Evolutionary conservation across 345 rosid species (phyloP).

Genomic region (Pugionium cornutum): DNA sequence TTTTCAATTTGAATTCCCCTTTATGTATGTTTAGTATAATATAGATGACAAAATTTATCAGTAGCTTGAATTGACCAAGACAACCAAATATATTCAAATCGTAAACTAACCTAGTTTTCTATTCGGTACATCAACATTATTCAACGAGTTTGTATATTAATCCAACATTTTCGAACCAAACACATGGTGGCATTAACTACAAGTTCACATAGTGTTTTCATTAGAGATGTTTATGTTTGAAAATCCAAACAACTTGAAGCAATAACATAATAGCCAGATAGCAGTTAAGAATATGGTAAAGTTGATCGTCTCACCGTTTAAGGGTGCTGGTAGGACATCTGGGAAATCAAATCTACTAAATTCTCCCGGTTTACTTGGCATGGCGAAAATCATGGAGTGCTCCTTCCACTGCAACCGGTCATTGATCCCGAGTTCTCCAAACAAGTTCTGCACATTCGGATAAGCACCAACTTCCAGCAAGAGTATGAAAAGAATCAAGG

Average conservation of each 20-base stretch:
- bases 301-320: conserved; percentile 64
- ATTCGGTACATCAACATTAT: neutral
- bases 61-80: neutral
- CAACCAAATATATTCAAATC: conserved; percentile 1
- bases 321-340: conserved; percentile 81
- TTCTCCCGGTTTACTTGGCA: conserved; percentile 96
- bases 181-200: neutral
- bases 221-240: neutral
- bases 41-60: neutral
- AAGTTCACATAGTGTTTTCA: neutral
- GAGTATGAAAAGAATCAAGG: conserved; percentile 24
- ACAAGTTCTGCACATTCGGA: conserved; percentile 88
- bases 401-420: conserved; percentile 97
- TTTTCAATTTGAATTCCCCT: conserved; percentile 1
- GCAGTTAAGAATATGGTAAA: neutral
- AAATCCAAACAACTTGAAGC: neutral
- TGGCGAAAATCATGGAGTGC: conserved; percentile 97
- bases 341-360: conserved; percentile 95
- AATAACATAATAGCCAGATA: conserved; percentile 1
- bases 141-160: neutral
- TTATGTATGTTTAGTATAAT: neutral
- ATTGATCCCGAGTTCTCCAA: conserved; percentile 88
- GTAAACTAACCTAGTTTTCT: neutral
- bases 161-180: neutral
- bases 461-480: conserved; percentile 82